These are phyloP conservation scores for Zygoascus biomembranicola DNA, from an alignment of 805 yeast genomes.

Conservation along the genomic window DNA sequence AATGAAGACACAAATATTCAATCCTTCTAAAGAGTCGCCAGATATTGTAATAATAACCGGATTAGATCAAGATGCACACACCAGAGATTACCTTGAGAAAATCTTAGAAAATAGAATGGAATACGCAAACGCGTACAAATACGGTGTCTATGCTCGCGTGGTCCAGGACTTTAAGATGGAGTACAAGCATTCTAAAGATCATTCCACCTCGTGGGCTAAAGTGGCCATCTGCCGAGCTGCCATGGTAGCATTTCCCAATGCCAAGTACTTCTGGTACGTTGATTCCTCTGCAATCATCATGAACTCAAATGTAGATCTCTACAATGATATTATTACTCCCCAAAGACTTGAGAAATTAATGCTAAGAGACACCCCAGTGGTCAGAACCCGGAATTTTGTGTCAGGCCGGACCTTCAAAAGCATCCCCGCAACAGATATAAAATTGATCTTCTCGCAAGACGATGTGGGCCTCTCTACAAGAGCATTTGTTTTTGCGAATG, in stretches of 20 bases:
- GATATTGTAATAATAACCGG: slow-evolving; percentile 66
- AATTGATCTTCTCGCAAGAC: slow-evolving; percentile 63
- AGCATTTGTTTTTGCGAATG: slow-evolving; percentile 66
- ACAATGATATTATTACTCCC: slow-evolving; percentile 50
- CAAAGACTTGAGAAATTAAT: slow-evolving; percentile 55
- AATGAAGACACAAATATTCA: background rate
- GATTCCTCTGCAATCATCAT: slow-evolving; percentile 67
- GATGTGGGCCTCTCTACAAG: slow-evolving; percentile 54
- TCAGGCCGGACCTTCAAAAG: background rate
- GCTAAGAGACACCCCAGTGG: slow-evolving; percentile 62
- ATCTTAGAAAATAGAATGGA: slow-evolving; percentile 82
- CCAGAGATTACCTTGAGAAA: slow-evolving; percentile 50
- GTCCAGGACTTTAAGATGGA: slow-evolving; percentile 55
- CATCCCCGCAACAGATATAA: slow-evolving; percentile 44
- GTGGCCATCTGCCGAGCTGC: slow-evolving; percentile 69
- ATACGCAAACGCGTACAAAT: slow-evolving; percentile 73
- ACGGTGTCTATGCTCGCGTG: slow-evolving; percentile 82
- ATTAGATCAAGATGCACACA: slow-evolving; percentile 66
- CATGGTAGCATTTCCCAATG: slow-evolving; percentile 84
- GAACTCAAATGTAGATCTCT: slow-evolving; percentile 56
- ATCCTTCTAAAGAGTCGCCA: slow-evolving; percentile 16
- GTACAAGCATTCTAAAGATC: slow-evolving; percentile 16
- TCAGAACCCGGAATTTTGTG: slow-evolving; percentile 41
- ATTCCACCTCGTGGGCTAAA: slow-evolving; percentile 47
- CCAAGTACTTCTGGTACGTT: slow-evolving; percentile 86